phyloP scores from a whole-genome alignment of 192 early-diverging fungal species.

The Coemansia sp. region DNA sequence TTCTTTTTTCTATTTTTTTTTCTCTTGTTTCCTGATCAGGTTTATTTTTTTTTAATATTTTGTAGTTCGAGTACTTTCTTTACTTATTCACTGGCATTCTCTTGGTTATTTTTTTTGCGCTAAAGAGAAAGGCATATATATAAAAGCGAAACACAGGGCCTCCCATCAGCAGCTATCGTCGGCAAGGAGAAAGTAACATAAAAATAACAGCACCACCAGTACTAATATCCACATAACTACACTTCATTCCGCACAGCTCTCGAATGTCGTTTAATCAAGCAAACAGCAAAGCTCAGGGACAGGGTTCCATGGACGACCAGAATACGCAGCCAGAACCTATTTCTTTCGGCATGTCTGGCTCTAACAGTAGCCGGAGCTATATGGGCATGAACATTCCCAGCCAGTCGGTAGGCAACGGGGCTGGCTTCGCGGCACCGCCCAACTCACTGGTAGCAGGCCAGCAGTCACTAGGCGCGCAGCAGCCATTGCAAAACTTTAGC shows the following conservation, averaged over 20 bases:
- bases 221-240: neutral
- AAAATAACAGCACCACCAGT: too few relatives aligned
- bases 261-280: conserved; percentile 28
- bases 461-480: neutral
- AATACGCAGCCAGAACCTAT: conserved; percentile 21
- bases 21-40: too few relatives aligned
- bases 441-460: conserved; percentile 21
- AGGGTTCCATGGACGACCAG: conserved; percentile 4
- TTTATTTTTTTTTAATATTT: too few relatives aligned
- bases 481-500: neutral
- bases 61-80: too few relatives aligned
- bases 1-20: neutral
- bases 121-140: too few relatives aligned
- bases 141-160: too few relatives aligned
- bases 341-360: conserved; percentile 11
- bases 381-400: conserved; percentile 1
- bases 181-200: too few relatives aligned
- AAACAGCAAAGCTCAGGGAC: conserved; percentile 16
- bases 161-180: too few relatives aligned
- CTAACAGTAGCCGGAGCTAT: neutral
- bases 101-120: too few relatives aligned
- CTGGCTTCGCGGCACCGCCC: conserved; percentile 32
- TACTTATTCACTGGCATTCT: too few relatives aligned
- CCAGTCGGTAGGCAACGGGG: conserved; percentile 4
- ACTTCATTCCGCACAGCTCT: neutral